phyloP scores from a whole-genome alignment of 179 eudicot genomes.

The Carnegiea gigantea region DNA sequence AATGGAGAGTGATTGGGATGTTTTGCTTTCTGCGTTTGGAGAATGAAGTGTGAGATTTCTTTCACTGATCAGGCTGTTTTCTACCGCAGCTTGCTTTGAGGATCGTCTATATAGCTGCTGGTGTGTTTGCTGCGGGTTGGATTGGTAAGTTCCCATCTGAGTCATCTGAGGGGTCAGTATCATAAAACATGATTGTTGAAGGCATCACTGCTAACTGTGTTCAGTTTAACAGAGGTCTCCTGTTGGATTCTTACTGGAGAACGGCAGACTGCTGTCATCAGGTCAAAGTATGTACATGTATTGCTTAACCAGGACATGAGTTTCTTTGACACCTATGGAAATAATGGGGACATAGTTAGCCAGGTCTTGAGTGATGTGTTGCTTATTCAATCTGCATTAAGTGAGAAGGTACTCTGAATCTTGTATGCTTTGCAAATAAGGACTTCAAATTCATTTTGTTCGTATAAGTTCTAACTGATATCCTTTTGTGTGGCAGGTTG shows the following conservation, averaged over 20 bases:
- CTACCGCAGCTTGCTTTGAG: conserved; percentile 77
- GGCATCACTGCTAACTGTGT: conserved; percentile 9
- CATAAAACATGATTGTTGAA: neutral
- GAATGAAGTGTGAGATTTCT: neutral
- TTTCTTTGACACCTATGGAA: conserved; percentile 97
- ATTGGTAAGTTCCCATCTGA: conserved; percentile 56
- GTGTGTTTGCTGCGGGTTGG: conserved; percentile 96
- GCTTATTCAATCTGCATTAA: conserved; percentile 98
- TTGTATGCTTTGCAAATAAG: conserved; percentile 1
- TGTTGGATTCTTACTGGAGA: conserved; percentile 99
- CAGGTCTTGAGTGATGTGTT: conserved; percentile 98
- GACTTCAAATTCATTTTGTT: conserved; percentile 4
- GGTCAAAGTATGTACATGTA: conserved; percentile 92
- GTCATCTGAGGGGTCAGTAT: neutral
- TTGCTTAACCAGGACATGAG: conserved; percentile 96
- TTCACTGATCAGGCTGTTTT: conserved; percentile 17
- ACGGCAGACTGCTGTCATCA: conserved; percentile 97
- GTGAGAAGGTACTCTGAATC: conserved; percentile 74
- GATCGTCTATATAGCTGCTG: conserved; percentile 85
- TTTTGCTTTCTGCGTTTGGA: neutral
- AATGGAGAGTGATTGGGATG: neutral
- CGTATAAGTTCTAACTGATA: neutral
- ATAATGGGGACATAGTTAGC: conserved; percentile 98
- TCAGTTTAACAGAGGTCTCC: conserved; percentile 74
- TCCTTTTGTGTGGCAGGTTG: conserved; percentile 66